Evolutionary conservation across 306 rosid species (phyloP).

Genomic region (Ceratonia siliqua): DNA sequence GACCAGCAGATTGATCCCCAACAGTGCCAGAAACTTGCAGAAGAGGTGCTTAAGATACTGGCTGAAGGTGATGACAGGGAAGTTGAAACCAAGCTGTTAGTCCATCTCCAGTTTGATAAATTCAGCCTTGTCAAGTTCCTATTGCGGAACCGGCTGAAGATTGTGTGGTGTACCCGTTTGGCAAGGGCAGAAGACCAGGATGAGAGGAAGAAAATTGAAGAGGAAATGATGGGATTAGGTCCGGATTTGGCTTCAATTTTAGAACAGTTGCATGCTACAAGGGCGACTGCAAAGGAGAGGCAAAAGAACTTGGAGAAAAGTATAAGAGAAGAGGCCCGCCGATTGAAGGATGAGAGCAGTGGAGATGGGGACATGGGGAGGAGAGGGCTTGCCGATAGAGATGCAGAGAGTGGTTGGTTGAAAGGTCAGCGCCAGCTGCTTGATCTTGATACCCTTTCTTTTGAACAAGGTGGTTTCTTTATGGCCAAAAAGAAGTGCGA

Average conservation of each 20-base stretch:
- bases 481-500: slow-evolving; percentile 71
- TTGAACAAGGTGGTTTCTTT: slow-evolving; percentile 69
- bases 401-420: slow-evolving; percentile 77
- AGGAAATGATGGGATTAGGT: slow-evolving; percentile 77
- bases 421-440: slow-evolving; percentile 78
- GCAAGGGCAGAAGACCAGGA: slow-evolving; percentile 86
- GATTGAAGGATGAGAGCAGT: slow-evolving; percentile 76
- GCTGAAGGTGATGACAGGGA: slow-evolving; percentile 84
- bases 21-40: slow-evolving; percentile 88
- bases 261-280: slow-evolving; percentile 90
- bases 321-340: slow-evolving; percentile 87
- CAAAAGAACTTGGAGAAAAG: slow-evolving; percentile 89
- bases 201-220: slow-evolving; percentile 81
- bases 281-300: slow-evolving; percentile 92
- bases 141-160: slow-evolving; percentile 69
- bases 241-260: slow-evolving; percentile 75
- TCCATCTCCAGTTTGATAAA: slow-evolving; percentile 67
- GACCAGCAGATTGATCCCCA: slow-evolving; percentile 89
- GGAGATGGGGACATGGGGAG: slow-evolving; percentile 74
- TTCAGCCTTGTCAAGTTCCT: slow-evolving; percentile 78
- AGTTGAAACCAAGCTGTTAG: slow-evolving; percentile 71
- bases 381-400: slow-evolving; percentile 73
- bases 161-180: slow-evolving; percentile 91
- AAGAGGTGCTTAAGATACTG: slow-evolving; percentile 75
- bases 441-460: slow-evolving; percentile 82